Evolutionary conservation across 192 early-diverging fungal genomes (phyloP), one percentile per base, ranked within the genome.

Genomic region (Oehlia diaphana): DNA sequence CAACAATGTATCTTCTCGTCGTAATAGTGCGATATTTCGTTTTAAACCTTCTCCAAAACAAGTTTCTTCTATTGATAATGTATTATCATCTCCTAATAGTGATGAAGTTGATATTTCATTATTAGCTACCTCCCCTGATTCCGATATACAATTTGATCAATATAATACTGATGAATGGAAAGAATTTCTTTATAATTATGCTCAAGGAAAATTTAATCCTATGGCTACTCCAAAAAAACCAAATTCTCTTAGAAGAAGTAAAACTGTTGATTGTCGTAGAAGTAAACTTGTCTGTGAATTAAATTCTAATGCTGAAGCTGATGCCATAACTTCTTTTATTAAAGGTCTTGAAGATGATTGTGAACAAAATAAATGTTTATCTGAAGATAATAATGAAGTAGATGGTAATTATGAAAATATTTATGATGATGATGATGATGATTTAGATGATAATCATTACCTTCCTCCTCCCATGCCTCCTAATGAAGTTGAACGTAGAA

Each of bases 151-250:
- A 67, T 31, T 67, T 33, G 26, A 33, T 26, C 65, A 21, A 33
- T 14, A 31, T 47, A 72, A 39, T 44, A 21, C 35, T 19, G 10
- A n/a, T 39, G 70, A 47, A 23, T 75, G 49, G 53, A 16, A 75
- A 39, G 58, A 33, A 13, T 75, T 75, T 8, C 31, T 75, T 3
- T 75, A 63, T 28, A 14, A 9, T 58, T 75, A 75, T 16, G 74
- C 74, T 63, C 74, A 47, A 62, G 74, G 74, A 63, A 75, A 23
- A 39, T 75, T 75, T 75, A 16, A 75, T 75, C 74, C 74, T 35
- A 63, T 19, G 8, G n/a, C 8, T 39, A 75, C 53, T 37, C 74
- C 74, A n/a, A 75, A 63, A 14, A 75, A 75, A 75, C 74, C 74
- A 10, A 67, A 35, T 67, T 44, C 39, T 26, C 28, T 14, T 26